phyloP scores from a whole-genome alignment of 306 rosid species.

The Bauhinia variegata region DNA sequence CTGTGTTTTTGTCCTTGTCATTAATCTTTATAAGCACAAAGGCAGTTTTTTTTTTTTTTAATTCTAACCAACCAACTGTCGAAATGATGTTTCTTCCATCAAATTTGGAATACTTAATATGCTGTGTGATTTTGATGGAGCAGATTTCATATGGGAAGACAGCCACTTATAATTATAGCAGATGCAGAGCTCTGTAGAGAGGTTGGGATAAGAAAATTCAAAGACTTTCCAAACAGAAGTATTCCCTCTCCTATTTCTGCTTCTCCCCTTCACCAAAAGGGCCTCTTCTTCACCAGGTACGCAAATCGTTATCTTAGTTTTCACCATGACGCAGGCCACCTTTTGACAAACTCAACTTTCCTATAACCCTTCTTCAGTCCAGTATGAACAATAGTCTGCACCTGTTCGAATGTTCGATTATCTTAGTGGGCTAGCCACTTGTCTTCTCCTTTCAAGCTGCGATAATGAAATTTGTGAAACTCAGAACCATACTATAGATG shows the following conservation, averaged over 20 bases:
- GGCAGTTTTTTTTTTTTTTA: too few species aligned
- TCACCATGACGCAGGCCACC: background rate
- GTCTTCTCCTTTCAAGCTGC: background rate
- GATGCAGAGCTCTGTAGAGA: constrained; percentile 88
- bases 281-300: constrained; percentile 88
- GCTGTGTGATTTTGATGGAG: constrained; percentile 30
- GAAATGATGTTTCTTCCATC: too few species aligned
- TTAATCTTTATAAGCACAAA: background rate
- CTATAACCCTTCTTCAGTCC: background rate
- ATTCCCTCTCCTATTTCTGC: constrained; percentile 90
- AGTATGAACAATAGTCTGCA: too few species aligned
- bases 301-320: background rate
- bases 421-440: too few species aligned
- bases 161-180: constrained; percentile 81
- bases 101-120: too few species aligned
- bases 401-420: too few species aligned
- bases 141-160: constrained; percentile 97
- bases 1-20: background rate
- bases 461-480: background rate
- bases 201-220: constrained; percentile 80
- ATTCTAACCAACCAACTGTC: too few species aligned
- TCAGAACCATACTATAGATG: background rate
- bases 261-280: constrained; percentile 90
- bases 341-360: background rate
- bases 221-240: constrained; percentile 78